Conservation (phyloP, 192 early-diverging fungal genomes). For the Lobulomyces angularis region DNA sequence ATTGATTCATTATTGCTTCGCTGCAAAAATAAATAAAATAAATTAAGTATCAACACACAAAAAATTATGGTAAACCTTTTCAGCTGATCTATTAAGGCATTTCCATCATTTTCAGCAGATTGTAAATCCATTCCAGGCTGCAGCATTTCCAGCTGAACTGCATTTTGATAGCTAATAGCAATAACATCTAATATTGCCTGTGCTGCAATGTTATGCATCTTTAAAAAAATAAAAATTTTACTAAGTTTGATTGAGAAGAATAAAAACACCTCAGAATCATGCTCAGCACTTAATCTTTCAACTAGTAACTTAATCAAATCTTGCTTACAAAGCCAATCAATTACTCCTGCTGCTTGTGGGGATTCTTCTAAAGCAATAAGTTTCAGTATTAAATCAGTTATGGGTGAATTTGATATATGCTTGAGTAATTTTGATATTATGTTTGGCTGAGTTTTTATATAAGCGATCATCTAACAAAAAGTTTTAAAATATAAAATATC, state of each 20-base stretch:
- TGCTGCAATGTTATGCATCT: slow-evolving; percentile 65
- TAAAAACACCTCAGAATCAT: slow-evolving; percentile 58
- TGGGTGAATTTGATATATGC: slow-evolving; percentile 76
- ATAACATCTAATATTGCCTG: slow-evolving; percentile 77
- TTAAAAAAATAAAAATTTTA: slow-evolving; percentile 3
- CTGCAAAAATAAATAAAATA: slow-evolving; percentile 18
- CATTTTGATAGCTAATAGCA: slow-evolving; percentile 48
- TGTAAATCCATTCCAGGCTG: no score
- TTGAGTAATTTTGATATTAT: slow-evolving; percentile 63
- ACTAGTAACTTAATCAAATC: slow-evolving; percentile 67
- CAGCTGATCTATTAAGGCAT: not conserved
- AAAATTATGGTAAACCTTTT: slow-evolving; percentile 7
- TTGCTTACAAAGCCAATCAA: slow-evolving; percentile 80
- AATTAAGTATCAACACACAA: slow-evolving; percentile 1
- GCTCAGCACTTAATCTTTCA: slow-evolving; percentile 61
- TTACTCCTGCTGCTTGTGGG: slow-evolving; percentile 69
- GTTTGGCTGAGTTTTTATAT: slow-evolving; percentile 64
- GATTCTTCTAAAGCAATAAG: slow-evolving; percentile 86
- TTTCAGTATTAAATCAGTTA: slow-evolving; percentile 85
- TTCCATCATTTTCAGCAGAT: not conserved
- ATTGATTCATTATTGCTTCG: slow-evolving; percentile 42
- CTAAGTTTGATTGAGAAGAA: not conserved
- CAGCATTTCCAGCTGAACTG: slow-evolving; percentile 15
- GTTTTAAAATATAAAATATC: not conserved
- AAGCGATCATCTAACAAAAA: slow-evolving; percentile 60